Conservation (phyloP, 495 filamentous ascomycete species). For the Coniosporium apollinis region DNA sequence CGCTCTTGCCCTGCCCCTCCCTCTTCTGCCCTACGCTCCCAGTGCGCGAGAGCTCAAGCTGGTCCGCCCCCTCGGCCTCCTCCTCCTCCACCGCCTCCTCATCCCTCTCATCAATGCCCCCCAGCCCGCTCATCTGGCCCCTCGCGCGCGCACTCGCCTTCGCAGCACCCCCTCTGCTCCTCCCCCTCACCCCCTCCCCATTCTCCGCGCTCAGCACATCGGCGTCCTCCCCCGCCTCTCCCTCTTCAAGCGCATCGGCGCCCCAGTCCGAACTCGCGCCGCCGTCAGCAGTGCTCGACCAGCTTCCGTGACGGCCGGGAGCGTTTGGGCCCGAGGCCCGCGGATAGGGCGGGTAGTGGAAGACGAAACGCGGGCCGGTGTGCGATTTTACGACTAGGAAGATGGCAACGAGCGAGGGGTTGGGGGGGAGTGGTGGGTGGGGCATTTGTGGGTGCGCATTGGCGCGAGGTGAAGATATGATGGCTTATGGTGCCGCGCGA, state of each 20-base stretch:
- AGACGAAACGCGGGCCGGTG: slow-evolving; percentile 70
- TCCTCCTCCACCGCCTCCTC: not conserved
- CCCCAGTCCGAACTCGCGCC: not conserved
- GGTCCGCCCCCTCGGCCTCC: not conserved
- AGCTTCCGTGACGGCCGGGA: not conserved
- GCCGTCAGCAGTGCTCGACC: not conserved
- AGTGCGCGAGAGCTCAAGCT: no score
- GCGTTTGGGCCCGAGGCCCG: slow-evolving; percentile 11
- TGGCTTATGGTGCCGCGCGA: no score
- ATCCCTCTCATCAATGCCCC: not conserved
- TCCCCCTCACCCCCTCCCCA: not conserved
- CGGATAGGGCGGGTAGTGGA: slow-evolving; percentile 69
- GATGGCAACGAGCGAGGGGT: slow-evolving; percentile 52
- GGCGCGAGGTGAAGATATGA: no score
- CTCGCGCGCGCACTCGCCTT: not conserved
- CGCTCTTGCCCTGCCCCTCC: not conserved
- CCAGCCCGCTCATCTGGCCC: not conserved
- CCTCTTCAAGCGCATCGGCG: no score
- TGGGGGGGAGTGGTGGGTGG: slow-evolving; percentile 17
- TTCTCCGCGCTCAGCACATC: not conserved
- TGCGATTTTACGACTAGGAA: slow-evolving; percentile 68
- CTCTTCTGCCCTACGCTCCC: not conserved
- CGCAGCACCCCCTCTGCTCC: not conserved
- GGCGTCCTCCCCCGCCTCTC: no score
- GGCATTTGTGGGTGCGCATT: slow-evolving; percentile 1